These are phyloP conservation scores for Kwoniella mangroviensis DNA, from an alignment of 768 basidiomycete species.

Conservation along the genomic window DNA sequence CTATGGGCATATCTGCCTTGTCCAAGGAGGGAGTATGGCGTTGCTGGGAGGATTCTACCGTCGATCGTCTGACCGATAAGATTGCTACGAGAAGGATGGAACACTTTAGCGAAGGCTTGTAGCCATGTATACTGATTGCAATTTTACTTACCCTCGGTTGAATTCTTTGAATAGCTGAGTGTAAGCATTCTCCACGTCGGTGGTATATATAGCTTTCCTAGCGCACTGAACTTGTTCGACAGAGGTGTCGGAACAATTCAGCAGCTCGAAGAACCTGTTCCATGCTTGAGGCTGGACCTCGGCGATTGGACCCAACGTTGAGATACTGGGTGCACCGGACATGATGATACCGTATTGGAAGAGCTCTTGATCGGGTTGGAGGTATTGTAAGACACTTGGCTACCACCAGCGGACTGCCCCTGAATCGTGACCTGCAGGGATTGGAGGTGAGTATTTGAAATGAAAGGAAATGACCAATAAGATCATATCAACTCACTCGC, in stretches of 20 bases:
- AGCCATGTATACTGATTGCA: too few species aligned
- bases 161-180: conserved; percentile 12
- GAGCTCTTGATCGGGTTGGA: conserved; percentile 26
- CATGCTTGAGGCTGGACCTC: background rate
- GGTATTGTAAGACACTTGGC: conserved; percentile 61
- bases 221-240: conserved; percentile 1
- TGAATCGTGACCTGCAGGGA: conserved; percentile 60
- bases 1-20: conserved; percentile 44
- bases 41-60: conserved; percentile 44
- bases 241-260: background rate
- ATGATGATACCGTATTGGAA: conserved; percentile 14
- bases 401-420: conserved; percentile 66
- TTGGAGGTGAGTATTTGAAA: background rate
- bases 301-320: conserved; percentile 7
- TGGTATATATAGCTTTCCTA: conserved; percentile 16
- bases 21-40: conserved; percentile 43
- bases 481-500: conserved; percentile 63
- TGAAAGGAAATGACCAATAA: conserved; percentile 58
- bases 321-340: conserved; percentile 2
- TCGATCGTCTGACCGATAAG: conserved; percentile 36
- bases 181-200: conserved; percentile 35
- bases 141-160: conserved; percentile 9
- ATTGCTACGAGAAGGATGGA: conserved; percentile 26
- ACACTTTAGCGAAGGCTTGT: too few species aligned
- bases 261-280: conserved; percentile 17